phyloP scores from a whole-genome alignment of 495 filamentous ascomycete genomes.

The Sordaria brevicollis region DNA sequence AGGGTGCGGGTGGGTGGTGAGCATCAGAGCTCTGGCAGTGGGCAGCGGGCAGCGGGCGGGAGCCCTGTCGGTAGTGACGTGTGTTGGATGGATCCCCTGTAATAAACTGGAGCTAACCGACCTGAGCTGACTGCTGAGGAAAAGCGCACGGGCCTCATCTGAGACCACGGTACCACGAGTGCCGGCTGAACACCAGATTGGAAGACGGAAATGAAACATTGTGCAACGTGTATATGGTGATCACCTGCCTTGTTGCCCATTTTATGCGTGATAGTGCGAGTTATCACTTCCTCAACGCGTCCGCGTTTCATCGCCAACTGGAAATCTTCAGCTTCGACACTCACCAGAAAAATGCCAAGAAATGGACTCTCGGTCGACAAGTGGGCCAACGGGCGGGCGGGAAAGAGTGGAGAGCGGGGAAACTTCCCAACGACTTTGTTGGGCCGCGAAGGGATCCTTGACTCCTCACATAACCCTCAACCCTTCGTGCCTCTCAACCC shows the following conservation, averaged over 20 bases:
- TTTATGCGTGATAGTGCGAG: not conserved
- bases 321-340: not conserved
- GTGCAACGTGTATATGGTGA: not conserved
- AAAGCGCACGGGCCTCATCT: not conserved
- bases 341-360: not conserved
- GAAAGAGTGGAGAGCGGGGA: not conserved
- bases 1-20: not conserved
- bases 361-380: not conserved
- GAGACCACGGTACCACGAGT: not conserved
- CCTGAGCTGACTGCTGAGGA: not conserved
- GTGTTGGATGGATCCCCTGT: not conserved
- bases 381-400: not conserved
- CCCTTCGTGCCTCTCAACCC: too few relatives aligned
- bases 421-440: not conserved
- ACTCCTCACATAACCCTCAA: not conserved
- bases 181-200: not conserved
- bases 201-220: not conserved
- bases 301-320: not conserved
- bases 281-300: not conserved
- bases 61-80: not conserved
- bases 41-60: not conserved
- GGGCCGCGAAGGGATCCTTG: not conserved
- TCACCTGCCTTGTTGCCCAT: not conserved
- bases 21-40: not conserved
- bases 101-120: not conserved